These are phyloP conservation scores for Stropharia rugosoannulata DNA, from an alignment of 768 basidiomycete genomes.

Conservation along the genomic window DNA sequence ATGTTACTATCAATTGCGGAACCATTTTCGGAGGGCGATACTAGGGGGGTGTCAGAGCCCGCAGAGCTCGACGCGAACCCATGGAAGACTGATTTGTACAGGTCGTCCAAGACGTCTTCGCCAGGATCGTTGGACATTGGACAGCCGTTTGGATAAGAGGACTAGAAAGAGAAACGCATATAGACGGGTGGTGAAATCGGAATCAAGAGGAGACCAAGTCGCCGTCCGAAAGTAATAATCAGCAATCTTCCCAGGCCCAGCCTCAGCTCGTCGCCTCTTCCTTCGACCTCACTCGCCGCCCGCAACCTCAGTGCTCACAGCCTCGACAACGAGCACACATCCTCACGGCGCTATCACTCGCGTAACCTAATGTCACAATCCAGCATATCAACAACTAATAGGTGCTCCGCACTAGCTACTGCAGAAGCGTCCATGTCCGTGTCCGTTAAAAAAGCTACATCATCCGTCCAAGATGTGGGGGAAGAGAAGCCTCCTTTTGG, in stretches of 20 bases:
- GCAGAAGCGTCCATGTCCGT: conserved; percentile 5
- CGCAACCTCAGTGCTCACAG: not conserved
- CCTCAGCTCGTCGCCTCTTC: not conserved
- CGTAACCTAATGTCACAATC: too few relatives aligned
- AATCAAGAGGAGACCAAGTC: not conserved
- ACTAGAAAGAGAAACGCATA: not conserved
- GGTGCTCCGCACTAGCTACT: not conserved
- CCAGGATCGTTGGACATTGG: conserved; percentile 1
- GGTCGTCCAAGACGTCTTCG: conserved; percentile 19
- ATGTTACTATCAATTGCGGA: conserved; percentile 9
- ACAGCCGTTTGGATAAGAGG: conserved; percentile 11
- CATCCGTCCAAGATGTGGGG: conserved; percentile 64
- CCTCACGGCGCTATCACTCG: not conserved
- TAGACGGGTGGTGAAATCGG: not conserved
- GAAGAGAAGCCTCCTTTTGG: conserved; percentile 67
- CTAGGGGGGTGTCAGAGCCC: not conserved
- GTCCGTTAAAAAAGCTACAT: conserved; percentile 39
- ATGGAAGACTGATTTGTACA: conserved; percentile 18
- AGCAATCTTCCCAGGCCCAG: conserved; percentile 1
- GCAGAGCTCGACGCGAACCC: conserved; percentile 13
- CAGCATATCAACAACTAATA: too few relatives aligned
- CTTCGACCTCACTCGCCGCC: not conserved
- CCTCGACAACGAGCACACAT: not conserved
- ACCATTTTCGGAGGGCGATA: not conserved
- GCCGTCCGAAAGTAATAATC: not conserved